A percentile compares a stretch with the other conserved stretches of the same genome.
These are phyloP conservation scores for Colletotrichum brevisporum DNA, from an alignment of 2,329 filamentous ascomycete species.

Conservation along the genomic window DNA sequence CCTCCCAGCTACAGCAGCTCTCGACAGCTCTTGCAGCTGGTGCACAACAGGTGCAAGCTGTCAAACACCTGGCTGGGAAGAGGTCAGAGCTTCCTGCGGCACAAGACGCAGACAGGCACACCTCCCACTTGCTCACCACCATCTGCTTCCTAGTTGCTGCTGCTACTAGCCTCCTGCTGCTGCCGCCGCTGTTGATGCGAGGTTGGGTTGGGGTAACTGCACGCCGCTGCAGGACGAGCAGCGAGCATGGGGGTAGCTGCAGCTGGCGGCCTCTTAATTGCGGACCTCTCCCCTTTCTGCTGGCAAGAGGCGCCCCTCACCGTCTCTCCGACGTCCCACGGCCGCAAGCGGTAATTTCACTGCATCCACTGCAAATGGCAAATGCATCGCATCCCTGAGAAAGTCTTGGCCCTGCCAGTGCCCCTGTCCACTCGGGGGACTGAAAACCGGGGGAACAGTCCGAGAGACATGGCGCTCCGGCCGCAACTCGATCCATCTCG, in stretches of 20 bases:
- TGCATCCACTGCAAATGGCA: conserved; percentile 29
- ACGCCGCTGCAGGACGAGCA: conserved; percentile 31
- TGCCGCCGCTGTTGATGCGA: conserved; percentile 19
- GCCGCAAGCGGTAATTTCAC: conserved; percentile 30
- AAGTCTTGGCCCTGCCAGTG: conserved; percentile 35
- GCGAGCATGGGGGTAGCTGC: conserved; percentile 28
- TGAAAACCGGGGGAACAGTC: conserved; percentile 31
- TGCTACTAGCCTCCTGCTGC: conserved; percentile 10
- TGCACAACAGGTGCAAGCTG: conserved; percentile 29
- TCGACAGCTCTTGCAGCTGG: neutral
- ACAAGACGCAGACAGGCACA: conserved; percentile 10
- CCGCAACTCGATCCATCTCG: conserved; percentile 33
- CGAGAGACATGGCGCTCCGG: conserved; percentile 25
- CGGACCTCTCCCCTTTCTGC: conserved; percentile 32
- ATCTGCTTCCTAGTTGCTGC: neutral
- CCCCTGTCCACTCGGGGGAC: conserved; percentile 30
- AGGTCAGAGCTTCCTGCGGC: conserved; percentile 29
- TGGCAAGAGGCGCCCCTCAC: conserved; percentile 27
- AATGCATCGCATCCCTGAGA: conserved; percentile 21
- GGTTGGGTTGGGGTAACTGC: conserved; percentile 36
- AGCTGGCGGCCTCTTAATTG: conserved; percentile 41
- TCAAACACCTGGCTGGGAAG: conserved; percentile 5
- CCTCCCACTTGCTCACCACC: neutral
- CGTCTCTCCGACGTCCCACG: conserved; percentile 18
- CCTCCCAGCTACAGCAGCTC: conserved; percentile 19